Evolutionary conservation across 371 early-diverging fungal species (phyloP).

Genomic region (Mortierella sp.): DNA sequence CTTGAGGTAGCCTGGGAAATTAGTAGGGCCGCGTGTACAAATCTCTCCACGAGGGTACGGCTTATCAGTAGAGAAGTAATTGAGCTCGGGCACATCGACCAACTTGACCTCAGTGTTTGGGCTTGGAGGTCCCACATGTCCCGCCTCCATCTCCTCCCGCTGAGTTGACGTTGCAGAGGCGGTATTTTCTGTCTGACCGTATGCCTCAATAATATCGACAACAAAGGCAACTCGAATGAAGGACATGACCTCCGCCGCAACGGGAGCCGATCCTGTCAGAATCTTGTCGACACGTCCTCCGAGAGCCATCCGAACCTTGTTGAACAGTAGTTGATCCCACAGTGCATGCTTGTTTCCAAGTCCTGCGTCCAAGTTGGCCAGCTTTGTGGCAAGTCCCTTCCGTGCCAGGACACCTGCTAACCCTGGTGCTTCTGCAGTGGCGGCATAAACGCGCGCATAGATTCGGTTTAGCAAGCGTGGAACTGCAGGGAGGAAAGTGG

Average conservation of each 20-base stretch:
- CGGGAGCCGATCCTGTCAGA: constrained; percentile 92
- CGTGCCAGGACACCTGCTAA: neutral
- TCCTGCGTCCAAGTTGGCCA: constrained; percentile 53
- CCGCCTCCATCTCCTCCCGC: constrained; percentile 63
- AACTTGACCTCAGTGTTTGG: constrained; percentile 84
- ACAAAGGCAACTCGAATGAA: constrained; percentile 91
- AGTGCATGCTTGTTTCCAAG: constrained; percentile 77
- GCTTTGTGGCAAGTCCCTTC: neutral
- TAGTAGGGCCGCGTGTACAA: constrained; percentile 84
- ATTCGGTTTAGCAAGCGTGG: neutral
- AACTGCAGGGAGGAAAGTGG: neutral
- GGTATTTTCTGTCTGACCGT: constrained; percentile 91
- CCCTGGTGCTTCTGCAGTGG: neutral
- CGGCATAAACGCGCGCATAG: constrained; percentile 2
- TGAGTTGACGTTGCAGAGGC: constrained; percentile 70
- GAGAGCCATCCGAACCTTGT: constrained; percentile 84
- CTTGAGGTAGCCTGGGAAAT: constrained; percentile 90
- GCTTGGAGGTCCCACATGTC: constrained; percentile 83
- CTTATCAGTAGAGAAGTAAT: constrained; percentile 81
- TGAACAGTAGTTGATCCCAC: constrained; percentile 94
- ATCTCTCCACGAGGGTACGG: constrained; percentile 93
- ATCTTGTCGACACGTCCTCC: constrained; percentile 92
- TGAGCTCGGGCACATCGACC: constrained; percentile 92
- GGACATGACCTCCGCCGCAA: constrained; percentile 84
- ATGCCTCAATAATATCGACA: constrained; percentile 76